A percentile compares a stretch with the other conserved stretches of the same genome.
Evolutionary conservation across 1,284 basidiomycete genomes (phyloP).

Genomic region (Sporisorium graminicola): DNA sequence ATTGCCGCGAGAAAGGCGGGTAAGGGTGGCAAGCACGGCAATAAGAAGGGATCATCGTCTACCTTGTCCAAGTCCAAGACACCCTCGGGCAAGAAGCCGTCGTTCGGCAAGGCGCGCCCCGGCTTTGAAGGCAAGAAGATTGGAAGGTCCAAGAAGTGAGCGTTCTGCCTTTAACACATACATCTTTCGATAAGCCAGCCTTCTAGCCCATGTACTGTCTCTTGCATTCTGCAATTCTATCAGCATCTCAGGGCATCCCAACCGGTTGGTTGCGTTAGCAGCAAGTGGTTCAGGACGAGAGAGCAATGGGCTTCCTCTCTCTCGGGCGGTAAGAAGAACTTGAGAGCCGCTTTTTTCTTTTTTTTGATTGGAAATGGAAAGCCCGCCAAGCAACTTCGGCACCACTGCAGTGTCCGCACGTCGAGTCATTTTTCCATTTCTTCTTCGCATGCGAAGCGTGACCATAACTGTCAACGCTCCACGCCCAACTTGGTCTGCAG

Average conservation of each 20-base stretch:
- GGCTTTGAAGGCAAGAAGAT: constrained; percentile 63
- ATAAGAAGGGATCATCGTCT: constrained; percentile 34
- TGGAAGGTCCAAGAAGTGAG: constrained; percentile 42
- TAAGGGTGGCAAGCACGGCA: constrained; percentile 45
- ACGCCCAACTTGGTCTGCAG: too few species aligned
- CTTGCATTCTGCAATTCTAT: constrained; percentile 5
- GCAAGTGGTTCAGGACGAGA: not conserved
- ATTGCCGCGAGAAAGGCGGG: constrained; percentile 56
- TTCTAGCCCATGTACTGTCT: not conserved
- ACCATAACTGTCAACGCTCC: not conserved
- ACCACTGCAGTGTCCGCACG: constrained; percentile 11
- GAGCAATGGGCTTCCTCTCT: not conserved
- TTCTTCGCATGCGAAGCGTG: not conserved
- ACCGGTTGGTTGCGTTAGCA: not conserved
- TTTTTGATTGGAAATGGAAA: constrained; percentile 7
- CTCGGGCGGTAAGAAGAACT: constrained; percentile 49
- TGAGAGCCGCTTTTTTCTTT: not conserved
- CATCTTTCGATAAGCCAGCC: not conserved
- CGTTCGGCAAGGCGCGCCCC: constrained; percentile 55
- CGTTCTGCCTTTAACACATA: not conserved
- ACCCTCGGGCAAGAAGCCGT: constrained; percentile 35
- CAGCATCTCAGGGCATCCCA: not conserved
- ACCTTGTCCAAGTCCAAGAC: constrained; percentile 43
- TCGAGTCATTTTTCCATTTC: constrained; percentile 31
- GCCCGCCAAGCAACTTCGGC: constrained; percentile 2